Evolutionary conservation across 2,329 filamentous ascomycete species (phyloP).

Genomic region (Penicillium sp.): DNA sequence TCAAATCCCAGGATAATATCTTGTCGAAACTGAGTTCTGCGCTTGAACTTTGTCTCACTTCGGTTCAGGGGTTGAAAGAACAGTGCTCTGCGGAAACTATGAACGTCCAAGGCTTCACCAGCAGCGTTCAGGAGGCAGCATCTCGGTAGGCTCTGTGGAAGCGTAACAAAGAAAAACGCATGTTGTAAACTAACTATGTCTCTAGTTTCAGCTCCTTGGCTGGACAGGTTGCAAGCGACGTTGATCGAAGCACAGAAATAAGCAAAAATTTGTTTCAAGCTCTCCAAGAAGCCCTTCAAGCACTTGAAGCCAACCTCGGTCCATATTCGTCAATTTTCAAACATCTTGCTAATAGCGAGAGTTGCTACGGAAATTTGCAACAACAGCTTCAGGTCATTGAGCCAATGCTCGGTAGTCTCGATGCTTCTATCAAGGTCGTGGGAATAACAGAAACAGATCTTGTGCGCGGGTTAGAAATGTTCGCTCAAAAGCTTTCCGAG

Average conservation of each 20-base stretch:
- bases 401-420: conserved; percentile 20
- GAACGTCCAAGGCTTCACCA: conserved; percentile 20
- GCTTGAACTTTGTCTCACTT: conserved; percentile 16
- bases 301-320: conserved; percentile 18
- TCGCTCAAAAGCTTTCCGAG: conserved; percentile 21
- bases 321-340: conserved; percentile 18
- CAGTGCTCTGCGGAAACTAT: conserved; percentile 13
- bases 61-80: conserved; percentile 16
- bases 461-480: conserved; percentile 25
- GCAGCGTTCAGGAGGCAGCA: conserved; percentile 14
- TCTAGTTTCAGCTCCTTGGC: conserved; percentile 25
- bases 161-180: not conserved
- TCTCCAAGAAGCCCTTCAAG: conserved; percentile 24
- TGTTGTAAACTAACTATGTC: not conserved
- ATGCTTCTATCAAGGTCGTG: conserved; percentile 22
- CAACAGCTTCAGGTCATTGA: conserved; percentile 19
- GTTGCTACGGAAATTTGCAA: conserved; percentile 18
- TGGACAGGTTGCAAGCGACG: conserved; percentile 12
- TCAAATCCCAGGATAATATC: conserved; percentile 13
- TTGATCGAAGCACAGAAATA: conserved; percentile 15
- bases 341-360: conserved; percentile 22
- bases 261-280: conserved; percentile 12
- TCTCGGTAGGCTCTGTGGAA: conserved; percentile 25
- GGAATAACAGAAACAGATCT: conserved; percentile 26
- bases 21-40: conserved; percentile 13